Conservation (phyloP, 164 flowering plant genomes). For the Chloranthus sessilifolius region DNA sequence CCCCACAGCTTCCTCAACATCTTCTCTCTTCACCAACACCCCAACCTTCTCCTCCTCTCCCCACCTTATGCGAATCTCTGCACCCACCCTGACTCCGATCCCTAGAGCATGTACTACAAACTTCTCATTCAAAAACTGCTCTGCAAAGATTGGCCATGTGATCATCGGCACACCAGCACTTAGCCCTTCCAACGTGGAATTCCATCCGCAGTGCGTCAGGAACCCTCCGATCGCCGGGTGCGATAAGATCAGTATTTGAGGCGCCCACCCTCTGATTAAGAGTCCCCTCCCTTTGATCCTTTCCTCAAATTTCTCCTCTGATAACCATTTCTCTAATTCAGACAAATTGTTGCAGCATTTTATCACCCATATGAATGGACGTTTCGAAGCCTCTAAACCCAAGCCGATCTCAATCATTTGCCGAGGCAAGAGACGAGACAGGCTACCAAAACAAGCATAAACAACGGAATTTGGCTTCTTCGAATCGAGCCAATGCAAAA, state of each 20-base stretch:
- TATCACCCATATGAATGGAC: constrained; percentile 44
- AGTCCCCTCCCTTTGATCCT: constrained; percentile 44
- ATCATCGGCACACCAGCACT: constrained; percentile 18
- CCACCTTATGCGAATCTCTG: constrained; percentile 23
- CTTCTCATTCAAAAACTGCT: constrained; percentile 19
- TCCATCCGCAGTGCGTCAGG: constrained; percentile 67
- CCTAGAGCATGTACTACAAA: constrained; percentile 7
- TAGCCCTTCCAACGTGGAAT: constrained; percentile 33
- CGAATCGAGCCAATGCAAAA: constrained; percentile 38
- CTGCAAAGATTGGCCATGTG: constrained; percentile 14
- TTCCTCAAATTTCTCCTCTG: constrained; percentile 36
- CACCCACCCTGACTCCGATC: constrained; percentile 33
- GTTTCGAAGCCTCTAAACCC: constrained; percentile 32
- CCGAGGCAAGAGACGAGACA: constrained; percentile 9
- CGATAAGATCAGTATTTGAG: constrained; percentile 49
- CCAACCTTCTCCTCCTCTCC: constrained; percentile 31
- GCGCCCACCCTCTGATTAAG: constrained; percentile 64
- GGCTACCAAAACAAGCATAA: constrained; percentile 37
- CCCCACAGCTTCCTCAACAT: constrained; percentile 30
- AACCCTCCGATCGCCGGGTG: constrained; percentile 50
- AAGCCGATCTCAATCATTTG: constrained; percentile 34
- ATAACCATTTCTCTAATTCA: constrained; percentile 38
- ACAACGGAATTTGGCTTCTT: constrained; percentile 22
- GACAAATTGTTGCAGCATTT: constrained; percentile 7
- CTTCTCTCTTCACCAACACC: constrained; percentile 9